A percentile compares a stretch with the other conserved stretches of the same genome.
These are phyloP conservation scores for Crithidia acanthocephali DNA, from an alignment of 208 protist genomes.

Conservation along the genomic window DNA sequence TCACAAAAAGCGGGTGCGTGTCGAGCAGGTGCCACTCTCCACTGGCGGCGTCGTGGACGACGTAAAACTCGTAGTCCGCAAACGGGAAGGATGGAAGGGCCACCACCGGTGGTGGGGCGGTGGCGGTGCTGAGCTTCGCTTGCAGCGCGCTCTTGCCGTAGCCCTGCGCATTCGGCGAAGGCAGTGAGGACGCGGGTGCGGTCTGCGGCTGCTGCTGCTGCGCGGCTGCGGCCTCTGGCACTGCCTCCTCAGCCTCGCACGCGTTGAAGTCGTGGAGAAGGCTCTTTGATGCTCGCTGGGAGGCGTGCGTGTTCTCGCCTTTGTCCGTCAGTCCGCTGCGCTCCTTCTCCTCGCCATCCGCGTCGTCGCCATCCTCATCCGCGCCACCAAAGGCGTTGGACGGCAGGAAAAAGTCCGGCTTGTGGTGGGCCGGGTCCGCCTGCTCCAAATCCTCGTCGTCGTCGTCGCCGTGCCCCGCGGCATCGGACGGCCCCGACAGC, in stretches of 20 bases:
- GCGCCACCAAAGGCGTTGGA: conserved; percentile 22
- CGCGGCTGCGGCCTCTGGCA: neutral
- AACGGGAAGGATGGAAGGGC: conserved; percentile 36
- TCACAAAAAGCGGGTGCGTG: conserved; percentile 49
- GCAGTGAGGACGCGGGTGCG: neutral
- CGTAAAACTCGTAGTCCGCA: conserved; percentile 43
- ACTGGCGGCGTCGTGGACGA: conserved; percentile 37
- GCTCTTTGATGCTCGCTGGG: conserved; percentile 26
- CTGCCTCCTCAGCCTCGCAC: conserved; percentile 4
- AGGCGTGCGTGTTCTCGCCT: conserved; percentile 9
- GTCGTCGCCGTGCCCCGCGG: conserved; percentile 16
- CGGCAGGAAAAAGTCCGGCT: conserved; percentile 18
- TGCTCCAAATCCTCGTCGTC: conserved; percentile 23
- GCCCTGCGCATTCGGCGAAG: neutral
- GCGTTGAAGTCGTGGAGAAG: conserved; percentile 29
- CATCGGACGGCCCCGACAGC: conserved; percentile 1
- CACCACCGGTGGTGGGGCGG: conserved; percentile 24
- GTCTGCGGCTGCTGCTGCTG: neutral
- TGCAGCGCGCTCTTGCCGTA: neutral
- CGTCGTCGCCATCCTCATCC: conserved; percentile 5
- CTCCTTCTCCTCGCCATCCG: conserved; percentile 17
- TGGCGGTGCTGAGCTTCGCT: conserved; percentile 14
- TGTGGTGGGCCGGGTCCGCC: conserved; percentile 29
- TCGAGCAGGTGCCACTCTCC: conserved; percentile 65
- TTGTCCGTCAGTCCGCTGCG: conserved; percentile 1